These are phyloP conservation scores for Mycosphaerella sp. DNA, from an alignment of 2,329 filamentous ascomycete species.

Conservation along the genomic window DNA sequence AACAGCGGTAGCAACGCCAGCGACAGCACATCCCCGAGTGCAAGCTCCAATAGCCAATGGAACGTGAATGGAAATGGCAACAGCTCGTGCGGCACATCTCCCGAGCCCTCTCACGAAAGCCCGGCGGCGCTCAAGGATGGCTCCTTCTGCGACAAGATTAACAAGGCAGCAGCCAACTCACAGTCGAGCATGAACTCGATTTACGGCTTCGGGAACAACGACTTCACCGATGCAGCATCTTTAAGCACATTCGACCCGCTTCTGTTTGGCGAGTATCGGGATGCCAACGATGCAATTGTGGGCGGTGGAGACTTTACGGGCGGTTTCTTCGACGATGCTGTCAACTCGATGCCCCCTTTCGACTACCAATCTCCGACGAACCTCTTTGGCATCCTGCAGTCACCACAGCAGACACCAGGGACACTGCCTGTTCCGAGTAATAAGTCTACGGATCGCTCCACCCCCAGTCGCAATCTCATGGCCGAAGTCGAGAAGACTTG, in stretches of 20 bases:
- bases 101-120: slow-evolving; percentile 68
- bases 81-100: slow-evolving; percentile 67
- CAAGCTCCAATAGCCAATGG: slow-evolving; percentile 47
- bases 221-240: slow-evolving; percentile 25
- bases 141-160: slow-evolving; percentile 51
- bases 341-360: slow-evolving; percentile 31
- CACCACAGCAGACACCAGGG: slow-evolving; percentile 31
- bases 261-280: slow-evolving; percentile 85
- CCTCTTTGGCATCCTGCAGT: slow-evolving; percentile 45
- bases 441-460: slow-evolving; percentile 9
- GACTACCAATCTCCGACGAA: slow-evolving; percentile 82
- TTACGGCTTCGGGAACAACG: slow-evolving; percentile 21
- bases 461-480: slow-evolving; percentile 54
- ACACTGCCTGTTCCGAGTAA: slow-evolving; percentile 9
- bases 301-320: slow-evolving; percentile 62
- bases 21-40: slow-evolving; percentile 47
- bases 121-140: slow-evolving; percentile 54
- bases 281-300: slow-evolving; percentile 76
- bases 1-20: slow-evolving; percentile 43
- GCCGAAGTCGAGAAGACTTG: slow-evolving; percentile 71
- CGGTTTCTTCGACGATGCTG: slow-evolving; percentile 67
- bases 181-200: slow-evolving; percentile 19
- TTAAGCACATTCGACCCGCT: slow-evolving; percentile 81
- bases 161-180: slow-evolving; percentile 24
- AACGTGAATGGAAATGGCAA: slow-evolving; percentile 53